Conservation (phyloP, 345 rosid genomes). For the Cochlearia excelsa region DNA sequence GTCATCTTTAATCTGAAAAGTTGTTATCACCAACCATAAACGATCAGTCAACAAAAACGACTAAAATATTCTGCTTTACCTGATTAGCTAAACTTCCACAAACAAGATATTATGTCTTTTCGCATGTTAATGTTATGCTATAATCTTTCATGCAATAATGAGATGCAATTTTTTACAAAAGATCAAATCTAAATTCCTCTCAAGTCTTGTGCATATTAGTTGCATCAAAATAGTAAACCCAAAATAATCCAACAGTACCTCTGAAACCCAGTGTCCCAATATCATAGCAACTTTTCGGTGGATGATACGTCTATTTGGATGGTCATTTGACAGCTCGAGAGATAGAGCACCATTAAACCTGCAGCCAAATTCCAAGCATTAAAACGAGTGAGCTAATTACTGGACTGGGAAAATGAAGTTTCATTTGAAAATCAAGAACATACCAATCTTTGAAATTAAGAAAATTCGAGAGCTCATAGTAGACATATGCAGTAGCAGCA, state of each 20-base stretch:
- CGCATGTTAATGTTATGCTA: conserved; percentile 14
- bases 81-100: conserved; percentile 14
- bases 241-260: conserved; percentile 49
- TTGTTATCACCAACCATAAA: conserved; percentile 33
- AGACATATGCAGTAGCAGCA: conserved; percentile 96
- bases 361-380: conserved; percentile 29
- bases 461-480: conserved; percentile 96
- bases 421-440: conserved; percentile 10
- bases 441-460: conserved; percentile 94
- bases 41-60: background rate
- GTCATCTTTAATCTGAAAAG: conserved; percentile 80
- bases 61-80: background rate
- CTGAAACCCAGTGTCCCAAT: conserved; percentile 99
- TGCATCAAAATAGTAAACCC: conserved; percentile 18
- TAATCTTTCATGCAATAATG: conserved; percentile 8
- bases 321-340: conserved; percentile 82
- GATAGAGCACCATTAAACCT: conserved; percentile 96
- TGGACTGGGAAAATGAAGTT: conserved; percentile 7
- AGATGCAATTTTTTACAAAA: conserved; percentile 7
- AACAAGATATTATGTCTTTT: conserved; percentile 19
- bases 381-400: conserved; percentile 3
- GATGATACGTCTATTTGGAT: conserved; percentile 86
- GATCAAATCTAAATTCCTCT: conserved; percentile 4
- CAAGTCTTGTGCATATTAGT: conserved; percentile 7
- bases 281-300: conserved; percentile 92